Evolutionary conservation across 2,329 filamentous ascomycete species (phyloP), one percentile per base, ranked within the genome.

Genomic region (Ophiostoma tasmaniense): DNA sequence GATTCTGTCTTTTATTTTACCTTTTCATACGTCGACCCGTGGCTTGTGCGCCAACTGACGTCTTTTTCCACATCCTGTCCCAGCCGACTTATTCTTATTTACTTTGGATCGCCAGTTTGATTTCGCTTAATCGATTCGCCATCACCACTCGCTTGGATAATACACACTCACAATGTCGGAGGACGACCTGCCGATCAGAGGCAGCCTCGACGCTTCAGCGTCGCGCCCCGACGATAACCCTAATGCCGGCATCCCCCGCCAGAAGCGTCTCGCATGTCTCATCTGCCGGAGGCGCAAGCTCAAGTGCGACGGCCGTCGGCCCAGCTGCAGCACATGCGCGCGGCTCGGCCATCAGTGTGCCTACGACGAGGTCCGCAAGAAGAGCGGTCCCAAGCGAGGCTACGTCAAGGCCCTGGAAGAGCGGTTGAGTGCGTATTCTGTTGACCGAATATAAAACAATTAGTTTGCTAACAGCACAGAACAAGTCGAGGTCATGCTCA

Each of bases 331-430:
- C 74, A 97, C 93, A 33, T 97, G 93, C 78, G 88, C 90, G 39
- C 85, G 93, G n/a, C 81, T 97, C 66, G 89, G 91, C 61, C 93
- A 97, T 78, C 86, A 89, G 68, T 97, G 93, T 80, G 89, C 90
- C 71, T 97, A 97, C 76, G 93, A 97, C 76, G 93, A 97, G 80
- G 90, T 94, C 74, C 87, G 93, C 77, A 91, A 92, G 80, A 97
- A 97, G 86, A 96, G 93, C 77, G 93, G 93, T 2, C 93, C 93
- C 2, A 97, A 97, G 82, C 86, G 93, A 76, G 93, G 93, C 74
- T 97, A 97, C 77, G 93, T 97, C 71, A 97, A 97, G 82, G 90
- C 93, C 70, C 80, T 98, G 74, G 95, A 98, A 79, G 93, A 96
- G 77, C 87, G 95, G 77, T 81, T 99, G 76, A 93, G 93, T 96